These are phyloP conservation scores for barley (Hordeum vulgare) DNA, from an alignment of 176 grass and related monocot genomes.

Conservation along the genomic window MorexV3_pseudomolecules_assembly NC_058523.1:412782631-412783130, in stretches of 20 bases:
- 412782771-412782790: background rate
- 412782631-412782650: background rate
- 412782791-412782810: background rate
- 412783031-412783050: conserved; percentile 37
- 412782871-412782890: conserved; percentile 59
- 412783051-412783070: conserved; percentile 19
- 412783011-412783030: conserved; percentile 26
- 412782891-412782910: conserved; percentile 43
- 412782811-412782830: background rate
- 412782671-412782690: background rate
- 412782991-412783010: conserved; percentile 34
- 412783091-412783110: conserved; percentile 14
- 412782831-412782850: conserved; percentile 68
- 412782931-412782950: conserved; percentile 5
- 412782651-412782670: background rate
- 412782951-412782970: conserved; percentile 57
- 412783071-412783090: conserved; percentile 21
- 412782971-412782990: conserved; percentile 29
- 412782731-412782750: background rate
- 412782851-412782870: conserved; percentile 66
- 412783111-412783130: conserved; percentile 16
- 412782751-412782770: background rate
- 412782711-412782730: background rate
- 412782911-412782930: conserved; percentile 4
- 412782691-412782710: conserved; percentile 2